Percentiles rank a stretch among this genome's conserved stretches.
These are phyloP conservation scores for Fermentozyma sake DNA, from an alignment of 1,139 yeast species.

Conservation along the genomic window DNA sequence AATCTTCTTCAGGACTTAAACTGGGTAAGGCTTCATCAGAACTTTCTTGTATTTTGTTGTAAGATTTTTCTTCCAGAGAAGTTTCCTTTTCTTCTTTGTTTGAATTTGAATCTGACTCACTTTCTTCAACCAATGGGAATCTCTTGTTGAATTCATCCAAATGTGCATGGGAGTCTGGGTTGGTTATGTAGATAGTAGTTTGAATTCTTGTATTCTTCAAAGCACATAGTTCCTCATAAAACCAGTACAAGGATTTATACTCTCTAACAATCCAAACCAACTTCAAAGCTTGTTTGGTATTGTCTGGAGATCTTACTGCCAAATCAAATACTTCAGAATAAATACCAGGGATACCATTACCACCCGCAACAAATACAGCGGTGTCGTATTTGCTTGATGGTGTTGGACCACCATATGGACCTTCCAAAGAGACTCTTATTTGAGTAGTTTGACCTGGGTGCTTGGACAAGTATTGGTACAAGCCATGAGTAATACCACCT, in stretches of 20 bases:
- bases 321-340: constrained; percentile 33
- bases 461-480: constrained; percentile 17
- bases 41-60: constrained; percentile 8
- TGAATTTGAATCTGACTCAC: neutral
- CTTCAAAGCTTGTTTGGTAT: constrained; percentile 23
- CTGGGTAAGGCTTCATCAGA: constrained; percentile 3
- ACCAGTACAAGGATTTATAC: constrained; percentile 43
- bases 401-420: constrained; percentile 42
- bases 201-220: constrained; percentile 28
- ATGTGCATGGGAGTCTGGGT: constrained; percentile 20
- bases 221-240: constrained; percentile 41
- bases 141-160: constrained; percentile 17
- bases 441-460: constrained; percentile 20
- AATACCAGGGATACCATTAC: constrained; percentile 48
- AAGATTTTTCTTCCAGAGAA: constrained; percentile 6
- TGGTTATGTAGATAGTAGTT: constrained; percentile 41
- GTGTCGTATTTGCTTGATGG: constrained; percentile 32
- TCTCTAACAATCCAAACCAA: constrained; percentile 53
- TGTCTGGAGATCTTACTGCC: constrained; percentile 11
- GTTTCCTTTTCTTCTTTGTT: constrained; percentile 2
- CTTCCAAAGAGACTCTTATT: constrained; percentile 39
- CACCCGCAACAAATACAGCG: constrained; percentile 41
- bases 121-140: constrained; percentile 4
- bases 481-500: constrained; percentile 31
- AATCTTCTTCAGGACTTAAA: neutral